phyloP scores from a whole-genome alignment of 345 rosid genomes.

The Erodium maritimum region DNA sequence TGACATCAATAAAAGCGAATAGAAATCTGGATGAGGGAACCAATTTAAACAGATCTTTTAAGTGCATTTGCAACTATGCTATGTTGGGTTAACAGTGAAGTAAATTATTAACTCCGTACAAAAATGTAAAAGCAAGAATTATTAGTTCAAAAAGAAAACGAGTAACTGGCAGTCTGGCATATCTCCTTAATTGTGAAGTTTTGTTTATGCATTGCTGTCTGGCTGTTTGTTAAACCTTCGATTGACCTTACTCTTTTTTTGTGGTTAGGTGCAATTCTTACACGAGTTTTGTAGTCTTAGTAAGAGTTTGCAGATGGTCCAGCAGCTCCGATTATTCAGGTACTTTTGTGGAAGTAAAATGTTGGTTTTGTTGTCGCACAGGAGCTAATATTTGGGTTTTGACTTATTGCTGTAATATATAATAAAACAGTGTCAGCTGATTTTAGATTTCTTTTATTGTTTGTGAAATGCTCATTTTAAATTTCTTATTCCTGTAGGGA shows the following conservation, averaged over 20 bases:
- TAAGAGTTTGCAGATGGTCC: constrained; percentile 86
- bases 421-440: background rate
- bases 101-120: background rate
- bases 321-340: constrained; percentile 78
- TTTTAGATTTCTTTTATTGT: background rate
- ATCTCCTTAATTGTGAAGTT: background rate
- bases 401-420: background rate
- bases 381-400: constrained; percentile 1
- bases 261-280: constrained; percentile 59
- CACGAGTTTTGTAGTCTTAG: constrained; percentile 77
- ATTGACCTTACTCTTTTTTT: constrained; percentile 7
- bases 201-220: background rate
- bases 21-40: background rate
- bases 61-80: too few relatives aligned
- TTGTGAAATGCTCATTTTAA: constrained; percentile 3
- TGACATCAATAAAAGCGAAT: background rate
- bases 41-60: background rate
- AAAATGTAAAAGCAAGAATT: background rate
- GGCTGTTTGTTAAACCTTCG: background rate
- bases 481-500: constrained; percentile 39
- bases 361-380: constrained; percentile 3
- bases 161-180: background rate
- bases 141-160: too few relatives aligned
- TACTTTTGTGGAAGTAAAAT: constrained; percentile 17
- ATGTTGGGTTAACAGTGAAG: background rate